Base-by-base conservation (phyloP, 2,329 filamentous ascomycete species). In the Epichloe amarillans region DNA sequence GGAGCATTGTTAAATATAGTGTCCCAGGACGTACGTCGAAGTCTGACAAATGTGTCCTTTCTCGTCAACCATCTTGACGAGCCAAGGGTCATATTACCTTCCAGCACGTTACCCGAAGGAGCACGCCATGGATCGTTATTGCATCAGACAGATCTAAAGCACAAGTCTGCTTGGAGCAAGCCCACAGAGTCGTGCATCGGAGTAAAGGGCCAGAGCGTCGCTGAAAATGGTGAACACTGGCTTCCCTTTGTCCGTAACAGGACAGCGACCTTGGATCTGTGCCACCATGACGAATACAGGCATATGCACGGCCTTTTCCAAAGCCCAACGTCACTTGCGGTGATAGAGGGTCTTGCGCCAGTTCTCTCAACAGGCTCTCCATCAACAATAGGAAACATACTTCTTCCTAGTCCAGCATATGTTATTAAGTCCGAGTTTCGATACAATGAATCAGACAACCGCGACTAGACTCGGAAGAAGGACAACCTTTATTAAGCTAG, bases 401-500 rank as follows among this genome's bases (percentile, higher is more conserved):
- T 79, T 3, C 71, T 71, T 21, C 78, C 77, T 0, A 73, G 71
- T 42, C 68, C 75, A 0, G 70, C 71, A 1, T 79, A 79, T 52
- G 7, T 26, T 26, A 57, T 68, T 21, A 63, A 69, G 52, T 14
- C 61, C 3, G 63, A 69, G 39, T 69, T 73, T 35, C 54, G 57
- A 5, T 79, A 79, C 55, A 59, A 69, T 3, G 57, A 63, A 0
- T 33, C 53, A 0, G 45, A 64, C 3, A 76, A 79, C 50, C 39
- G 55, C 12, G 40, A 42, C 3, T 42, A 12, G 40, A 7, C 17
- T 2, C 12, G 1, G 21, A 42, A 26, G 23, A 30, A 17, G 54
- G 70, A 73, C 37, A 70, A 69, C 2, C 57, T 80, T 0, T 81
- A 80, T 59, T 82, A 77, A 78, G 70, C 72, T 0, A 77, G 78